Evolutionary conservation across 768 basidiomycete genomes (phyloP).

Genomic region (Suillus fuscotomentosus): DNA sequence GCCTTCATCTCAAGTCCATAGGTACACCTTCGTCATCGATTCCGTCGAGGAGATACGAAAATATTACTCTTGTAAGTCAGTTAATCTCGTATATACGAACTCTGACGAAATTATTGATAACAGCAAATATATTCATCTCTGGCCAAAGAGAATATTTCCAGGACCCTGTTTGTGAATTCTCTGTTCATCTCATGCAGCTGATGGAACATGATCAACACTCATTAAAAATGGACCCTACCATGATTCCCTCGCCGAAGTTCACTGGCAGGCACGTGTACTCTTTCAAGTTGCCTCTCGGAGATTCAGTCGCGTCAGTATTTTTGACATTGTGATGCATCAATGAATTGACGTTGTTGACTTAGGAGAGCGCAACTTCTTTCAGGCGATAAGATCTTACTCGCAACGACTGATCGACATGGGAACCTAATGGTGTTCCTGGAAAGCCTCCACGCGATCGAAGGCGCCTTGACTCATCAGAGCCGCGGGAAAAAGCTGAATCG

Average conservation of each 20-base stretch:
- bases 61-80: not conserved
- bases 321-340: not conserved
- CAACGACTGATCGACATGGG: slow-evolving; percentile 36
- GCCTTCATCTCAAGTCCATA: not conserved
- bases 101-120: not conserved
- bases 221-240: slow-evolving; percentile 22
- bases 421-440: slow-evolving; percentile 42
- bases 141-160: slow-evolving; percentile 19
- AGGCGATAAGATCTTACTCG: slow-evolving; percentile 39
- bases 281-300: slow-evolving; percentile 20
- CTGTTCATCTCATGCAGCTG: slow-evolving; percentile 26
- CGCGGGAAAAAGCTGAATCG: slow-evolving; percentile 36
- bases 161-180: slow-evolving; percentile 20
- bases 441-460: slow-evolving; percentile 24
- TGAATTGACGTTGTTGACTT: not conserved
- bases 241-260: slow-evolving; percentile 24
- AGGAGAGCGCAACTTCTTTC: slow-evolving; percentile 43
- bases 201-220: slow-evolving; percentile 26
- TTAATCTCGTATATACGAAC: not conserved
- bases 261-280: slow-evolving; percentile 4
- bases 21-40: slow-evolving; percentile 11
- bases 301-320: slow-evolving; percentile 12
- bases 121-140: slow-evolving; percentile 5
- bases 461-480: slow-evolving; percentile 24
- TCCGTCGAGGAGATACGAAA: not conserved